Conservation (phyloP, 129 eudicot genomes). For the Dittrichia graveolens region DNA sequence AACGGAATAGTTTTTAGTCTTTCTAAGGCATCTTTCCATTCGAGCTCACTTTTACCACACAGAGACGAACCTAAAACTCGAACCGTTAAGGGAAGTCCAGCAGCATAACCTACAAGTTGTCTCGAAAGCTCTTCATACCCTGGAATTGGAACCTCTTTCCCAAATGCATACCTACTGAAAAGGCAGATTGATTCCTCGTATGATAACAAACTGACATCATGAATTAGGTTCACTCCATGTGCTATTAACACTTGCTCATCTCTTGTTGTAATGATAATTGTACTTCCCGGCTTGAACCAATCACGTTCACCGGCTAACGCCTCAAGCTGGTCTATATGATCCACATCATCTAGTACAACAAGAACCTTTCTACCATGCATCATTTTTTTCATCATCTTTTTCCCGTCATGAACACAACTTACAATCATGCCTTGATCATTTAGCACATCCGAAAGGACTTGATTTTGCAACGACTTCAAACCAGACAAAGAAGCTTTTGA, state of each 20-base stretch:
- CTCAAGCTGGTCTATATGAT: constrained; percentile 16
- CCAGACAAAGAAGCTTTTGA: neutral
- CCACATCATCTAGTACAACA: constrained; percentile 29
- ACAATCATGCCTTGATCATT: neutral
- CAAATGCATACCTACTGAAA: constrained; percentile 22
- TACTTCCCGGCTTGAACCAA: constrained; percentile 25
- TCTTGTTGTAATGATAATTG: constrained; percentile 19
- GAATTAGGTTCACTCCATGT: constrained; percentile 1
- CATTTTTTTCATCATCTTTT: neutral
- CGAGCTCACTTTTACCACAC: neutral
- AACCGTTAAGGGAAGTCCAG: constrained; percentile 22
- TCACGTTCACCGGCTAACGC: constrained; percentile 19
- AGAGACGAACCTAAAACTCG: constrained; percentile 15
- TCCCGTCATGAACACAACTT: neutral
- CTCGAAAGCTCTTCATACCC: neutral
- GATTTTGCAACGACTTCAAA: constrained; percentile 10
- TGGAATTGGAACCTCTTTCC: constrained; percentile 13
- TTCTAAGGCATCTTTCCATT: neutral
- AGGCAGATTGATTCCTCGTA: constrained; percentile 1
- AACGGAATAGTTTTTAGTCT: constrained; percentile 7
- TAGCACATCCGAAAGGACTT: constrained; percentile 10
- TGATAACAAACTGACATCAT: constrained; percentile 3
- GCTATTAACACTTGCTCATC: constrained; percentile 17
- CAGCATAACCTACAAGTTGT: constrained; percentile 23
- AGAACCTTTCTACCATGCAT: constrained; percentile 18